Conservation (phyloP, 164 flowering plant species). For the Saururus chinensis region DNA sequence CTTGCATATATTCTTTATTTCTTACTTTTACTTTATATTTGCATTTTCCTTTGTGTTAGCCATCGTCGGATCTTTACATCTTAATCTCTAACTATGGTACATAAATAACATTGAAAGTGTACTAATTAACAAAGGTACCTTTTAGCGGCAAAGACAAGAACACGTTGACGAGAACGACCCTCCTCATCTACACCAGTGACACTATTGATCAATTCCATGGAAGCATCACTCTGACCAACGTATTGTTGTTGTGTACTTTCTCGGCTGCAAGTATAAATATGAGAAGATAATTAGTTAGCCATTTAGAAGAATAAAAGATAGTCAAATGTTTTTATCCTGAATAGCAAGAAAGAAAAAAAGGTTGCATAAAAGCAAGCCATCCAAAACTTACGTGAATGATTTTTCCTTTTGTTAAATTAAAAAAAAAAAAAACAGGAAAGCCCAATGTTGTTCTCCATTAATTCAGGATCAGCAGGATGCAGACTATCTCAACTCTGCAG, state of each 20-base stretch:
- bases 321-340: background rate
- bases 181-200: slow-evolving; percentile 89
- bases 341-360: background rate
- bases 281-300: too few relatives aligned
- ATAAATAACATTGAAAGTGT: too few relatives aligned
- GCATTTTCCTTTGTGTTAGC: too few relatives aligned
- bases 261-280: slow-evolving; percentile 27
- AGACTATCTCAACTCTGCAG: too few relatives aligned
- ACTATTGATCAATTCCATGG: slow-evolving; percentile 85
- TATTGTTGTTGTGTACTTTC: slow-evolving; percentile 35
- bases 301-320: too few relatives aligned
- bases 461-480: too few relatives aligned
- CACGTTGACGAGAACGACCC: slow-evolving; percentile 90
- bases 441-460: too few relatives aligned
- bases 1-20: too few relatives aligned
- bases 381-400: background rate
- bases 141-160: slow-evolving; percentile 91
- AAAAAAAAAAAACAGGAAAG: too few relatives aligned
- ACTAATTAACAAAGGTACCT: slow-evolving; percentile 27
- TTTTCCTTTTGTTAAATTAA: background rate
- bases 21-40: too few relatives aligned
- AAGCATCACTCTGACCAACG: slow-evolving; percentile 57
- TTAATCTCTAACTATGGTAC: too few relatives aligned
- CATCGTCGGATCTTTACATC: too few relatives aligned
- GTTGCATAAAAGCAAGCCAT: background rate